Percentiles rank a stretch among this genome's conserved stretches.
These are phyloP conservation scores for Datisca glomerata DNA, from an alignment of 306 rosid genomes.

Conservation along the genomic window DNA sequence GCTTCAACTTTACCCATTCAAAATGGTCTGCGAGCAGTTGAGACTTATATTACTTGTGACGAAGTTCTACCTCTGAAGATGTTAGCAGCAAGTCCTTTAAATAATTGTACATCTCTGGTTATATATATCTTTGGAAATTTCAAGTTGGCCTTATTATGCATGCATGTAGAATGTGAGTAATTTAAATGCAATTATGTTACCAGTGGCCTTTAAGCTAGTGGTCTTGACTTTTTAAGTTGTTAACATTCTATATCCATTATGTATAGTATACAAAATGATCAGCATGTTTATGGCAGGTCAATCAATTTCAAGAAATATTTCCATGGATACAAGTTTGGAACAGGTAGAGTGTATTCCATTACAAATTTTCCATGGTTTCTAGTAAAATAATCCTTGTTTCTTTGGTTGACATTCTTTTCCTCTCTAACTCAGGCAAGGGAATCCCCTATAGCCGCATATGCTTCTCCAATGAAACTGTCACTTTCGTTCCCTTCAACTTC, in stretches of 20 bases:
- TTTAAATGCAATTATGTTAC: too few species aligned
- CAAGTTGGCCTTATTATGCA: too few species aligned
- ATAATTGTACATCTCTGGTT: too few species aligned
- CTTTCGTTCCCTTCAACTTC: constrained; percentile 55
- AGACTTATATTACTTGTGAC: too few species aligned
- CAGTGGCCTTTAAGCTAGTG: background rate
- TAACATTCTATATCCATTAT: background rate
- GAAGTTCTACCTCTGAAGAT: too few species aligned
- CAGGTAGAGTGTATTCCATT: constrained; percentile 37
- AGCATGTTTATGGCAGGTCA: constrained; percentile 33
- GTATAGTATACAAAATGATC: background rate
- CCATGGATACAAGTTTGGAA: constrained; percentile 49
- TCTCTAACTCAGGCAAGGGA: constrained; percentile 41
- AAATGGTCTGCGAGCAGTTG: too few species aligned
- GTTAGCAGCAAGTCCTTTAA: too few species aligned
- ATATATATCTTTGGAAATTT: too few species aligned
- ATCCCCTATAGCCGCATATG: constrained; percentile 31
- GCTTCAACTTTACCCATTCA: too few species aligned
- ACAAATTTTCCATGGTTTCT: constrained; percentile 1
- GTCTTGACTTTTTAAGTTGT: background rate
- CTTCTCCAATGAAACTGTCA: constrained; percentile 52
- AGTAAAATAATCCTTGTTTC: background rate
- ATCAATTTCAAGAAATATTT: constrained; percentile 51
- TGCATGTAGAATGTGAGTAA: too few species aligned
- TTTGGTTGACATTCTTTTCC: constrained; percentile 2